Evolutionary conservation across 2,329 filamentous ascomycete species (phyloP), one percentile per base, ranked within the genome.

Genomic region (Trichoderma sp.): DNA sequence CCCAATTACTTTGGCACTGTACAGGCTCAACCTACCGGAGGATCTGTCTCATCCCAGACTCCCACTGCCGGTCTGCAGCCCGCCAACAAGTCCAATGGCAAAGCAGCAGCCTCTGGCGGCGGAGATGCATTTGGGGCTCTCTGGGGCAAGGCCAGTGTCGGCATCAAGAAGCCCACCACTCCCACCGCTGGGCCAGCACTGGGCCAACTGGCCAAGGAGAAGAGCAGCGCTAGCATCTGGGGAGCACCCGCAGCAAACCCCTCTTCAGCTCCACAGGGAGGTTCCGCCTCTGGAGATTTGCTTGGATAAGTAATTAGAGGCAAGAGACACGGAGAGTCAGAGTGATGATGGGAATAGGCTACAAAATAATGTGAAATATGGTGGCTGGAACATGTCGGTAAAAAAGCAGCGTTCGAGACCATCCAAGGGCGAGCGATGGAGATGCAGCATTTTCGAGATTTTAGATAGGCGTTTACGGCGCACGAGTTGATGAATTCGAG

Each of bases 1-100:
- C 96, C 96, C 64, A 99, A 99, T 82, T 99, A 99, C 84, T 99
- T 95, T 80, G 94, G 93, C 65, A 96, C 93, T 0, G 91, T 98
- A 4, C 85, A 87, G 71, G 81, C 82, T 47, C 71, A 77, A 74
- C 77, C 68, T 61, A 77, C 75, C 29, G 74, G 75, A 52, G 75
- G 74, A 24, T 61, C 65, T 11, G 59, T 69, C 27, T 71, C 69
- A 8, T 49, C 72, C n/a, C 59, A 21, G 43, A 60, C 72, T 27
- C 71, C 74, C 53, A 74, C 77, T 52, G 72, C 77, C 2, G 73
- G 74, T 61, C 81, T 82, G 72, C 86, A 87, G 76, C 82, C 84
- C 16, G 81, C 84, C 14, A 79, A 82, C 14, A 79, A 83, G 27
- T 78, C 84, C 2, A 76, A 81, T 16, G 82, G 82, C 68, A 90